These are phyloP conservation scores for Acanthochlamys bracteata DNA, from an alignment of 106 monocot genomes.

Conservation along the genomic window DNA sequence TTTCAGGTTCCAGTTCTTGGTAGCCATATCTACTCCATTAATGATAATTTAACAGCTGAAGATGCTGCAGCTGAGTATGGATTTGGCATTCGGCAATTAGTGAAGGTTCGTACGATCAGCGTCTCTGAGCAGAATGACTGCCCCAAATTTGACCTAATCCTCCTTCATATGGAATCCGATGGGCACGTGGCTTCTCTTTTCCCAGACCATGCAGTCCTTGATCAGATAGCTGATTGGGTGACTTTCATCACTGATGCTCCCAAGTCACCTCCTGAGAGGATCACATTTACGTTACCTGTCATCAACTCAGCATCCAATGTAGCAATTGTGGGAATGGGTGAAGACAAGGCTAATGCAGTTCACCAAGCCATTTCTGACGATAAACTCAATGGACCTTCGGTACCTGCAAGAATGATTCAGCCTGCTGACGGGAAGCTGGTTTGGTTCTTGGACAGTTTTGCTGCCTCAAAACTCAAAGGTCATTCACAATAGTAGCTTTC, in stretches of 20 bases:
- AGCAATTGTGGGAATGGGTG: slow-evolving; percentile 49
- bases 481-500: background rate
- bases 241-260: slow-evolving; percentile 73
- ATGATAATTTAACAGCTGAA: slow-evolving; percentile 63
- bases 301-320: slow-evolving; percentile 80
- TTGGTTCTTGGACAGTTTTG: slow-evolving; percentile 61
- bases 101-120: slow-evolving; percentile 49
- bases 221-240: slow-evolving; percentile 60
- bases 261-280: slow-evolving; percentile 73
- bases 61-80: slow-evolving; percentile 63
- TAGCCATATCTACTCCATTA: slow-evolving; percentile 74
- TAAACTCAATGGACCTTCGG: slow-evolving; percentile 4
- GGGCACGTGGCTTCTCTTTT: slow-evolving; percentile 76
- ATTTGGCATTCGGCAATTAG: slow-evolving; percentile 68
- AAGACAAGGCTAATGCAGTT: slow-evolving; percentile 42
- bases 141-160: slow-evolving; percentile 86
- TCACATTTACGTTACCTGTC: slow-evolving; percentile 79
- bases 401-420: slow-evolving; percentile 42
- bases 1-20: slow-evolving; percentile 53
- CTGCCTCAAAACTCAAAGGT: slow-evolving; percentile 28
- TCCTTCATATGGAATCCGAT: slow-evolving; percentile 62
- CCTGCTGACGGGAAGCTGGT: slow-evolving; percentile 58
- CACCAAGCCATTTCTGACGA: slow-evolving; percentile 16
- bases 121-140: slow-evolving; percentile 72
- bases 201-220: slow-evolving; percentile 45